Evolutionary conservation across 495 filamentous ascomycete species (phyloP), one percentile per base, ranked within the genome.

Genomic region (Penicillium egyptiacum): DNA sequence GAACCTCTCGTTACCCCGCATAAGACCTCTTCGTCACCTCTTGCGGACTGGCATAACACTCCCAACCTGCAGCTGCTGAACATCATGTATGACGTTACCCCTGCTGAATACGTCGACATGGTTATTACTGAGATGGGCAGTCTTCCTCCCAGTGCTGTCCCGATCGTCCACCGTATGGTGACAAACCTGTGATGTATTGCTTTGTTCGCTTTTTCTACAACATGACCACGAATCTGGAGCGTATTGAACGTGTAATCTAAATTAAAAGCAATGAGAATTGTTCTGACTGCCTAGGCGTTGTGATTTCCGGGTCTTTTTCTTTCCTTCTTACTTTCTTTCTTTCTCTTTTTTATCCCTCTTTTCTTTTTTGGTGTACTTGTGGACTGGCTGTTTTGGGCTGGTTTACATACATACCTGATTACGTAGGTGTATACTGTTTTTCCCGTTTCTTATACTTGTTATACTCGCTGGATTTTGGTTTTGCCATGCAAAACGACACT

Each of bases 31-130:
- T 28, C 59, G 3, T 75, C 79, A 42, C 68, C 76, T 0, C 63
- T 90, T 25, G 67, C 68, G 26, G 78, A 80, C 42, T 90, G 88
- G 86, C 74, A 72, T 33, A 81, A 87, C 10, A 79, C 80, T 14
- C 74, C 80, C 16, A 85, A 85, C 52, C 70, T 90, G 41, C 86
- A 90, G 64, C 76, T 89, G 7, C 83, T 94, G 56, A 90, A 96
- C 63, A 77, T 96, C 58, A 83, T 97, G 81, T 97, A 92, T 62
- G 94, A 98, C 74, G 90, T 93, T 39, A 98, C 94, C 11, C 91
- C 89, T n/a, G 89, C 88, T 5, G 87, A 90, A 56, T 93, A 89
- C 59, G 86, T 98, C 46, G 85, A 89, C 31, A 88, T 92, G 75
- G 86, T 98, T 23, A 83, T 98, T 23, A 96, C 91, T 3, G 94